Evolutionary conservation across 1,284 basidiomycete species (phyloP), one percentile per base, ranked within the genome.

Genomic region (Leccinum pallidistipes): DNA sequence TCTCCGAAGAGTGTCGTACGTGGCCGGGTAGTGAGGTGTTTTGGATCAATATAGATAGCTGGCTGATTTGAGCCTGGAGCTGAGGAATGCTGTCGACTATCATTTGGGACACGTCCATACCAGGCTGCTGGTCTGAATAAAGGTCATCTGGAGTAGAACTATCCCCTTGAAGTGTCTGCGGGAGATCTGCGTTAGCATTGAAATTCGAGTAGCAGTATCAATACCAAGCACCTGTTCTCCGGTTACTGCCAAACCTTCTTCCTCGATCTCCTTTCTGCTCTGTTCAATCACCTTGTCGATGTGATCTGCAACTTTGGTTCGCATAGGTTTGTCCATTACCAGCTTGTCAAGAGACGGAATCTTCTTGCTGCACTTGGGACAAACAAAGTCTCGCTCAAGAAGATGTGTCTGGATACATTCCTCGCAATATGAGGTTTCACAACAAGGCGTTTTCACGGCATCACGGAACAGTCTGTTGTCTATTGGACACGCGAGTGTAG

Each of bases 401-500:
- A 98, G 81, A 77, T 95, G 84, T 45, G 90, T 93, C 75, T 94
- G 90, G 64, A 98, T 91, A 79, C 95, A 97, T 74, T 97, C 95
- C 77, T 97, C 94, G 80, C 95, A 97, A 77, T 91, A 98, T n/a
- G 84, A 74, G 50, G 88, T 91, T 68, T 85, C 84, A 80, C 95
- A 97, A 77, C 95, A 97, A 3, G 95, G 95, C 3, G 90, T 94
- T 76, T 92, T 90, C 70, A 95, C 91, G 53, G 94, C 92, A 71
- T 96, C 93, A 69, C 88, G 88, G 73, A 95, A 88, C 38, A 97
- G 85, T 79, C 90, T 93, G 76, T 88, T 88, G 83, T 96, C 95
- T 71, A 97, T 88, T 8, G 91, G 86, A 76, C 95, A 97, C 9
- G 86, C 84, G 56, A 98, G 81, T 16, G 88, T 80, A 3, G 86